Evolutionary conservation across 2,329 filamentous ascomycete genomes (phyloP), one percentile per base, ranked within the genome.

Genomic region (Huntiella savannae): DNA sequence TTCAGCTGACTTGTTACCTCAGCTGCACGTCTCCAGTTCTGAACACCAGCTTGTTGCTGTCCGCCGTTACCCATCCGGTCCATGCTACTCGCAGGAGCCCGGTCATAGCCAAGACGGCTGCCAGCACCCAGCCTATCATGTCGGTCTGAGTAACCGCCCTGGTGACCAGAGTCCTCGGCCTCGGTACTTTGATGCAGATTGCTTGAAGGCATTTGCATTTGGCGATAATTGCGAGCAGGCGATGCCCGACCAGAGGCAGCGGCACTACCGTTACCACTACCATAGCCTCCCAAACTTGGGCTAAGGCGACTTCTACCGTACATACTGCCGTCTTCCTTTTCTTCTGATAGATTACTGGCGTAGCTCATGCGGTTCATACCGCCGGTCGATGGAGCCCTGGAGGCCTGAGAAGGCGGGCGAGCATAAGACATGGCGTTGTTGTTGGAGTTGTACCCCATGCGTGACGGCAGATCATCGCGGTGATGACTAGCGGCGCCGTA

Each of bases 1-100:
- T 96, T 98, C 57, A 98, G 63, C 60, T 95, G 91, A 62, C 87
- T 95, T 46, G 91, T 98, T 49, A 98, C 91, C 66, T 98, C 91
- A 2, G 91, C 91, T 13, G 91, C 91, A 54, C 91, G 72, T 66
- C 87, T 92, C 91, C 91, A 98, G 59, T 87, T 96, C 65, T 98
- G 91, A 13, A 79, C 77, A 1, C 77, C 77, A 40, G 47, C 47
- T 37, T 39, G 39, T 34, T 38, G 43, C 13, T 16, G 37, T 32
- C 45, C 45, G n/a, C 19, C 43, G 28, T 33, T 46, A 15, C 43
- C 36, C 22, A 39, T 40, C 38, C 48, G 17, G 33, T 39, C 33
- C 42, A 49, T 45, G 4, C 15, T 33, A 13, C 44, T 39, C 22
- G 22, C 22, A 28, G 22, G 22, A 28, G 22, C 22, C 8, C 22